Evolutionary conservation across 805 yeast genomes (phyloP), one percentile per base, ranked within the genome.

Genomic region (Sungouiozyma intestinalis): DNA sequence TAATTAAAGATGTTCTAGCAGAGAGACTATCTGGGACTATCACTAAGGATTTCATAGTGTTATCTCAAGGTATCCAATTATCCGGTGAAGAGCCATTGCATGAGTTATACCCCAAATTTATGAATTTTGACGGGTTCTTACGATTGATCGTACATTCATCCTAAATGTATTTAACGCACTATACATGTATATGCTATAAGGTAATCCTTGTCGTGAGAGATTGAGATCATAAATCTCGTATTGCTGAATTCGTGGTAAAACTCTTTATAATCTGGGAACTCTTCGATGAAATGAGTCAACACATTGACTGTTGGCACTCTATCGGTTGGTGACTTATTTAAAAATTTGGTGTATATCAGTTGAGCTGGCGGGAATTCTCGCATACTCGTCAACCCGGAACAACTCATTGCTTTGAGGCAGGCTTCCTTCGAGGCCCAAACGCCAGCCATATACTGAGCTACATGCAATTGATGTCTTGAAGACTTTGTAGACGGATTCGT

Each of bases 101-200:
- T 8, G 76, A 72, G 3, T 46, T 81, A 9, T 76, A 71, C 50
- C 48, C 51, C 15, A 60, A 66, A 29, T 64, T 74, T 40, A 58
- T 67, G 47, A 76, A 72, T 45, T 57, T 76, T 16, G 92, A 82
- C 59, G 84, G 86, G 14, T 81, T 79, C 53, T 54, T 83, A 38
- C 85, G 83, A 48, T 16, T 52, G 11, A n/a, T 17, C 31, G 24
- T 41, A n/a, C 14, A 17, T 24, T 13, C 16, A 16, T 7, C 6
- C 6, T 13, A n/a, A 17, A 35, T n/a, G 14, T 31, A 7, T 11
- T 14, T 4, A 21, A 38, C 20, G 20, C 8, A 16, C 18, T 31
- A 49, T 42, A 38, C 49, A 43, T 14, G 46, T 33, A 33, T 43
- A 49, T 4, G 57, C 46, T 7, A 57, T 42, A 7, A 57, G 38